Evolutionary conservation across 2,329 filamentous ascomycete species (phyloP).

Genomic region (Stachybotrys elegans): DNA sequence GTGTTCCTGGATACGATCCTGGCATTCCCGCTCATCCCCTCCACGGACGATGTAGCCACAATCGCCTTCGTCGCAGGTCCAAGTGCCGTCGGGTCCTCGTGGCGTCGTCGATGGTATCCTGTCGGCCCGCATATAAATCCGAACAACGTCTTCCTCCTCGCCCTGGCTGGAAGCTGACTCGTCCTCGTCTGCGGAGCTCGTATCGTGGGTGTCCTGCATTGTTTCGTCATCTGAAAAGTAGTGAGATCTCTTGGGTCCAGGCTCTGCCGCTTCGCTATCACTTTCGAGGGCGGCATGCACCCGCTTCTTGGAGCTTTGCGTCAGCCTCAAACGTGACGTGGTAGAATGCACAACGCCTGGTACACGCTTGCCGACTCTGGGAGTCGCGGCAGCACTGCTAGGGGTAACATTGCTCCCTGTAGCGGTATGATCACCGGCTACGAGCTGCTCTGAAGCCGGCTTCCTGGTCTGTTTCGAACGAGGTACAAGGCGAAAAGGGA

Average conservation of each 20-base stretch:
- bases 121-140: slow-evolving; percentile 44
- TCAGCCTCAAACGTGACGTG: slow-evolving; percentile 38
- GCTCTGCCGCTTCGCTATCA: slow-evolving; percentile 30
- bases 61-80: slow-evolving; percentile 60
- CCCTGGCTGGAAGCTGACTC: not conserved
- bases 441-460: slow-evolving; percentile 5
- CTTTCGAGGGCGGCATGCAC: slow-evolving; percentile 30
- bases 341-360: slow-evolving; percentile 36
- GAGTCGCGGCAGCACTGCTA: slow-evolving; percentile 5
- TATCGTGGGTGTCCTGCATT: slow-evolving; percentile 23
- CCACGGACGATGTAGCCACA: slow-evolving; percentile 61
- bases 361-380: slow-evolving; percentile 20
- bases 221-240: slow-evolving; percentile 26
- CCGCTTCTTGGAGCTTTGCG: slow-evolving; percentile 38
- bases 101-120: slow-evolving; percentile 43
- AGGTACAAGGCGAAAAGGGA: slow-evolving; percentile 20
- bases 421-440: slow-evolving; percentile 9
- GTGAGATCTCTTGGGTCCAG: slow-evolving; percentile 28
- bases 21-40: slow-evolving; percentile 50
- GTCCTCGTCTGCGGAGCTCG: slow-evolving; percentile 6
- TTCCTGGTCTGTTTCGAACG: slow-evolving; percentile 8
- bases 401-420: slow-evolving; percentile 17
- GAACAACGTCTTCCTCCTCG: slow-evolving; percentile 25
- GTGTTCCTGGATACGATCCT: slow-evolving; percentile 55
- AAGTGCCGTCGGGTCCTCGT: slow-evolving; percentile 56